Evolutionary conservation across 164 flowering plant species (phyloP).

Genomic region (Vitis riparia): DNA sequence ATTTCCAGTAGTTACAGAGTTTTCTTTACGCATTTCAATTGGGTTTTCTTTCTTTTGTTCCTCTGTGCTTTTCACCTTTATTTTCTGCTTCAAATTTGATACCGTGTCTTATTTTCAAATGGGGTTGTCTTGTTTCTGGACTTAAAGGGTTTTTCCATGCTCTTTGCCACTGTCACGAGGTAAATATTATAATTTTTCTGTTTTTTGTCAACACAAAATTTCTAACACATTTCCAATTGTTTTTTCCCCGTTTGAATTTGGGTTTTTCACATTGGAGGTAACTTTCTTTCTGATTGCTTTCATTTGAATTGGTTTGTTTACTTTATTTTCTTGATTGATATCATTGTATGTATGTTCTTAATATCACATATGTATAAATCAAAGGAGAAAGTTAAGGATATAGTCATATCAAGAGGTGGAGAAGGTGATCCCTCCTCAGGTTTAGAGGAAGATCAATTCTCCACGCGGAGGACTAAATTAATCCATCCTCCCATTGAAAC

Average conservation of each 20-base stretch:
- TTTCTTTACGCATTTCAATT: not conserved
- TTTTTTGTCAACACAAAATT: not conserved
- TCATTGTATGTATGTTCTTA: too few species aligned
- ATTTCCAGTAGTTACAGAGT: too few species aligned
- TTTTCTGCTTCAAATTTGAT: too few species aligned
- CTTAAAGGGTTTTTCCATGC: not conserved
- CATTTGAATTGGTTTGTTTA: too few species aligned
- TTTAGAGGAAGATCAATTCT: not conserved
- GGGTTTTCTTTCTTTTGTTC: not conserved
- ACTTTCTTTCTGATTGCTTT: not conserved
- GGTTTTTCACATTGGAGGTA: not conserved
- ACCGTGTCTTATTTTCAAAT: not conserved
- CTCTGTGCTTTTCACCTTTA: not conserved
- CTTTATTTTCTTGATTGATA: too few species aligned
- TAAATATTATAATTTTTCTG: not conserved
- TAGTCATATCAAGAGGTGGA: constrained; percentile 12
- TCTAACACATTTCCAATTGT: not conserved
- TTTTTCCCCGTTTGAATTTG: not conserved
- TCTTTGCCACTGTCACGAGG: too few species aligned
- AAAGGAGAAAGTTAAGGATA: constrained; percentile 13
- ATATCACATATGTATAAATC: constrained; percentile 10
- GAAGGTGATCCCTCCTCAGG: constrained; percentile 2
- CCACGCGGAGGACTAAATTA: not conserved
- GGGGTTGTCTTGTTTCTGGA: not conserved
- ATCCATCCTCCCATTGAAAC: constrained; percentile 30